Conservation (phyloP, 441 rosid species). For the Dalechampia spathulata region DNA sequence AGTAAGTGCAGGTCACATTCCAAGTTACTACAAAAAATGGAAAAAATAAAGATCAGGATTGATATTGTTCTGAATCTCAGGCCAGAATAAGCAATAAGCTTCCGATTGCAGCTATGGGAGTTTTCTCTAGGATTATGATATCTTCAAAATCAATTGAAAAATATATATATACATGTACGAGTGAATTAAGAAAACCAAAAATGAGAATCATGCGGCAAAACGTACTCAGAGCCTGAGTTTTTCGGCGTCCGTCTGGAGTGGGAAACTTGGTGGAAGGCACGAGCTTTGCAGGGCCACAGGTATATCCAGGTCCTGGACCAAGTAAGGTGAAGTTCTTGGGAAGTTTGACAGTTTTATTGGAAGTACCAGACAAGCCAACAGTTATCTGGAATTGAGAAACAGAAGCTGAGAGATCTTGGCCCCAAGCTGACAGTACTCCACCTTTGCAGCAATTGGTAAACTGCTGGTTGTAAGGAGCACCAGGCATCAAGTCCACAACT, state of each 20-base stretch:
- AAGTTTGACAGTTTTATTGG: constrained; percentile 73
- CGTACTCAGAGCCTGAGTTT: constrained; percentile 75
- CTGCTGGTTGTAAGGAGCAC: constrained; percentile 70
- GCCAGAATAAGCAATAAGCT: neutral
- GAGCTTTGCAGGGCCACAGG: constrained; percentile 72
- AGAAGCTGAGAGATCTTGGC: constrained; percentile 61
- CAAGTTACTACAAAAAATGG: constrained; percentile 64
- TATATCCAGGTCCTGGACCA: constrained; percentile 85
- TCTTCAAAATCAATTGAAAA: neutral
- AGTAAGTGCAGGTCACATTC: constrained; percentile 89
- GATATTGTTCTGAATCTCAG: neutral
- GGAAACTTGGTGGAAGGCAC: constrained; percentile 61
- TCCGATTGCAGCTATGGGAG: too few species aligned
- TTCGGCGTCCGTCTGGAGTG: constrained; percentile 48
- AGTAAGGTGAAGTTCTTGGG: constrained; percentile 84
- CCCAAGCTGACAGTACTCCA: constrained; percentile 71
- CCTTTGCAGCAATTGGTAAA: constrained; percentile 84
- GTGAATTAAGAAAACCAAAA: too few species aligned
- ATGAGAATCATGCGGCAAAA: constrained; percentile 5
- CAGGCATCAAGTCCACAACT: constrained; percentile 67
- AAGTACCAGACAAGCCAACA: constrained; percentile 64
- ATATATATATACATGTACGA: too few species aligned
- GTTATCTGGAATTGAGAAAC: constrained; percentile 66
- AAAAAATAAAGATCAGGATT: neutral
- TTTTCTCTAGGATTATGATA: neutral